These are phyloP conservation scores for Kuraishia borneana DNA, from an alignment of 805 yeast genomes.

Conservation along the genomic window DNA sequence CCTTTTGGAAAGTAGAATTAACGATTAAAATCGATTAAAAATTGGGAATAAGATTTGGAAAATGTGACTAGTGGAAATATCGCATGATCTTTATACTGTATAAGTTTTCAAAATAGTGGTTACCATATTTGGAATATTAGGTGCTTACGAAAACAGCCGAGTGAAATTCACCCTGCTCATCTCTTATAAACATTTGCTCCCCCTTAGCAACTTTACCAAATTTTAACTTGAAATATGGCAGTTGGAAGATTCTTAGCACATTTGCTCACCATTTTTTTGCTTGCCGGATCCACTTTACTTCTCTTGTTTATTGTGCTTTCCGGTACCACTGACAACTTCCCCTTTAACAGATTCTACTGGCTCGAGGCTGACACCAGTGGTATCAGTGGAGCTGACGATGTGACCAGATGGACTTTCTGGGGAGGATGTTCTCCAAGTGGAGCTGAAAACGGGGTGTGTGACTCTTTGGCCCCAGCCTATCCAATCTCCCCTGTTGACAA, in stretches of 20 bases:
- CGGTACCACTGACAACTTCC: slow-evolving; percentile 47
- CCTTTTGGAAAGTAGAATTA: no score
- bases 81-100: no score
- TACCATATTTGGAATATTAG: no score
- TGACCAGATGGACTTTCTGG: slow-evolving; percentile 79
- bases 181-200: background rate
- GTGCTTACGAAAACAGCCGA: no score
- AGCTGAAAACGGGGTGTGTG: slow-evolving; percentile 22
- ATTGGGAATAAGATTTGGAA: no score
- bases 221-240: slow-evolving; percentile 11
- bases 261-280: slow-evolving; percentile 16
- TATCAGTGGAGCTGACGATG: slow-evolving; percentile 33
- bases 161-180: no score
- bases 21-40: no score
- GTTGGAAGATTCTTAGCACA: background rate
- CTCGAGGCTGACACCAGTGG: slow-evolving; percentile 53
- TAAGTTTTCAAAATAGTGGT: no score
- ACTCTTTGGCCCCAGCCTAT: slow-evolving; percentile 46
- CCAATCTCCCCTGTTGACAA: slow-evolving; percentile 72
- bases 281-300: slow-evolving; percentile 37
- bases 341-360: slow-evolving; percentile 62
- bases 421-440: slow-evolving; percentile 45
- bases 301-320: slow-evolving; percentile 51
- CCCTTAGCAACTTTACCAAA: slow-evolving; percentile 26
- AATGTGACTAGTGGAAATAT: no score